Evolutionary conservation across 176 grass and related monocot species (phyloP).

Genomic region (Oropetium thomaeum): DNA sequence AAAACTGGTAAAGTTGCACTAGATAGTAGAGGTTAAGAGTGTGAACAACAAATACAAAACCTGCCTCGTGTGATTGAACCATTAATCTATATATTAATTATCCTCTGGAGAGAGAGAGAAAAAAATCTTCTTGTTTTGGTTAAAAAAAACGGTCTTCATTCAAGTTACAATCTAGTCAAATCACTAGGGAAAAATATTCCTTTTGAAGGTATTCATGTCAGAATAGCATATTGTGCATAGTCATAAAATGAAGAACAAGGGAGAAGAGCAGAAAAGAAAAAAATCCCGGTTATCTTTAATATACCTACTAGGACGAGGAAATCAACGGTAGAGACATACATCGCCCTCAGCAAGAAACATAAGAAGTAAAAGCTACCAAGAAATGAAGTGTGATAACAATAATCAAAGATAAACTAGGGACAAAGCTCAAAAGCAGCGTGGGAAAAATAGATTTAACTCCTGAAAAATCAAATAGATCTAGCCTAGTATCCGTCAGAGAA

Average conservation of each 20-base stretch:
- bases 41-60: neutral
- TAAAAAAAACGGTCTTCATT: no score
- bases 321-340: neutral
- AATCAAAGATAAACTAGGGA: conserved; percentile 9
- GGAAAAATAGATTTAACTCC: neutral
- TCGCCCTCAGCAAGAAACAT: no score
- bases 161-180: neutral
- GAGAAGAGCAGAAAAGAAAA: conserved; percentile 8
- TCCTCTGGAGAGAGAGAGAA: neutral
- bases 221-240: neutral
- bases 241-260: conserved; percentile 29
- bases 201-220: neutral
- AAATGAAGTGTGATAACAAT: conserved; percentile 7
- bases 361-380: neutral
- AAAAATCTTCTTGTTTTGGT: no score
- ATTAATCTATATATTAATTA: neutral
- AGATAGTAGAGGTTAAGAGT: neutral
- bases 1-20: neutral
- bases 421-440: neutral
- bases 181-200: no score
- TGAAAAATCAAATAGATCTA: conserved; percentile 20
- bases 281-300: neutral
- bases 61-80: neutral
- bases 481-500: neutral
- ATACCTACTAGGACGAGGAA: neutral